Evolutionary conservation across 2,329 filamentous ascomycete species (phyloP).

Genomic region (Westerdykella sp.): DNA sequence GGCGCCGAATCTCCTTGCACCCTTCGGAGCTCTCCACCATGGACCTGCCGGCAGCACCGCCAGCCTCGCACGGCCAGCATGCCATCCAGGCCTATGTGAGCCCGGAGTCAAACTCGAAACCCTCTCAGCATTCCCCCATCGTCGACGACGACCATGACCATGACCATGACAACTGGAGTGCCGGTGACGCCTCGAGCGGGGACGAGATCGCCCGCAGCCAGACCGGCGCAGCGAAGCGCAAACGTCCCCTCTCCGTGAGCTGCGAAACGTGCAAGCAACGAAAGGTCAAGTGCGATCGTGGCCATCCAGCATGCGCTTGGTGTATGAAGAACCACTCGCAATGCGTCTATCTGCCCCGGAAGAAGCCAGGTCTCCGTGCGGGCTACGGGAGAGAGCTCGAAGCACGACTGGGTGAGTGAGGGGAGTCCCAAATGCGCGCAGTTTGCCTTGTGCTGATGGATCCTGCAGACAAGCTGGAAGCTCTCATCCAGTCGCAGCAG

Average conservation of each 20-base stretch:
- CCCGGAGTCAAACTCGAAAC: conserved; percentile 25
- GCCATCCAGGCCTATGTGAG: conserved; percentile 25
- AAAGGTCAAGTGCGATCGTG: conserved; percentile 58
- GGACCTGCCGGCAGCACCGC: conserved; percentile 18
- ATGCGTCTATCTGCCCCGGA: conserved; percentile 64
- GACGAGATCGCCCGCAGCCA: conserved; percentile 33
- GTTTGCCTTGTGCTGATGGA: not conserved
- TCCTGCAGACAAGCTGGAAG: conserved; percentile 41
- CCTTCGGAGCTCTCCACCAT: conserved; percentile 14
- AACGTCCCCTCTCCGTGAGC: conserved; percentile 48
- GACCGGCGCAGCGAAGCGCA: conserved; percentile 42
- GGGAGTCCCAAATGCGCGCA: not conserved
- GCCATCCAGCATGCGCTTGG: conserved; percentile 70
- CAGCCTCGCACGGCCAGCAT: conserved; percentile 6
- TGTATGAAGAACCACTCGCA: conserved; percentile 60
- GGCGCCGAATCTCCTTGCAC: no score
- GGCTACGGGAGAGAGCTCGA: conserved; percentile 59
- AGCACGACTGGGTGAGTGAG: conserved; percentile 49
- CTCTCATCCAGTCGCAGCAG: conserved; percentile 41
- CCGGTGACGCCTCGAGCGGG: conserved; percentile 36
- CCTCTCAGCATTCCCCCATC: conserved; percentile 29
- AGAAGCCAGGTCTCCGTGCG: conserved; percentile 59
- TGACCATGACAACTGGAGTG: conserved; percentile 25
- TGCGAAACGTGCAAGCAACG: conserved; percentile 6
- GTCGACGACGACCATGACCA: conserved; percentile 28